These are phyloP conservation scores for Saccharum officinarum DNA, from an alignment of 176 grass and related monocot species.

Conservation along the genomic window DNA sequence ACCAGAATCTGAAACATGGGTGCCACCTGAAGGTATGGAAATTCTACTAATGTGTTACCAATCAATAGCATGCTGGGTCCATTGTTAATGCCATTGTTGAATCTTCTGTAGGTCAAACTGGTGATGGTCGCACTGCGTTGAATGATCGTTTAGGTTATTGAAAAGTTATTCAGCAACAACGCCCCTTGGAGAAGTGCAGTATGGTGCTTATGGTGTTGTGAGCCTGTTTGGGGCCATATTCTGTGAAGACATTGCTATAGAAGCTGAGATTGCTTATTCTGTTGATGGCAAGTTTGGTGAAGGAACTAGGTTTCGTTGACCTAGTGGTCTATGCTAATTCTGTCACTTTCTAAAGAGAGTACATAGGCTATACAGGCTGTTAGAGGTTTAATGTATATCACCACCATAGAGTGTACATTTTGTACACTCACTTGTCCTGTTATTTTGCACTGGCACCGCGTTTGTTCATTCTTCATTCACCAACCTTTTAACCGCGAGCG, in stretches of 20 bases:
- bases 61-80: not conserved
- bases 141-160: conserved; percentile 94
- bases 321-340: not conserved
- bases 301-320: not conserved
- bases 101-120: conserved; percentile 85
- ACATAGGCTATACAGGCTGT: not conserved
- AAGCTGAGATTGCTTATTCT: not conserved
- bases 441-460: not conserved
- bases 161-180: not conserved
- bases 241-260: not conserved
- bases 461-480: not conserved
- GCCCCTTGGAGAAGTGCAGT: not conserved
- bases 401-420: not conserved
- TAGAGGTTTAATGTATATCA: not conserved
- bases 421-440: not conserved
- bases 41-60: conserved; percentile 24
- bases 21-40: conserved; percentile 82
- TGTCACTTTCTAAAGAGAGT: not conserved
- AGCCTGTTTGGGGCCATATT: not conserved
- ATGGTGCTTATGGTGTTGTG: not conserved
- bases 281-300: not conserved
- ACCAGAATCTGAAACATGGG: conserved; percentile 77
- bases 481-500: not conserved
- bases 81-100: conserved; percentile 14
- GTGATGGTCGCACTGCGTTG: conserved; percentile 85